Conservation (phyloP, 2,329 filamentous ascomycete genomes). For the Cladosporium phlei region DNA sequence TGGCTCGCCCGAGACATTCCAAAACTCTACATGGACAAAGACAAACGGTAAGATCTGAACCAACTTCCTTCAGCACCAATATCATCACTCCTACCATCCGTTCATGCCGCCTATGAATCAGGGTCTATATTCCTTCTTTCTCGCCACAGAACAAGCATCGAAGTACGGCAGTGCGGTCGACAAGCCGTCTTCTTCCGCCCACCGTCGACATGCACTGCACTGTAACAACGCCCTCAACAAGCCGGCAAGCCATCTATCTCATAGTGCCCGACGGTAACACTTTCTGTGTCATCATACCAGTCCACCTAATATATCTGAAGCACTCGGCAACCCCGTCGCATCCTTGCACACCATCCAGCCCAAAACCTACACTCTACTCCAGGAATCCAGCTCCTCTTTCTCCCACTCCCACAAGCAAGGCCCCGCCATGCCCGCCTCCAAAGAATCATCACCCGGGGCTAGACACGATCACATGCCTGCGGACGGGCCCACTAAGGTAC, state of each 20-base stretch:
- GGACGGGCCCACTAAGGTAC: background rate
- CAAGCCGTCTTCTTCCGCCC: no score
- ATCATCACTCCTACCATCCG: constrained; percentile 6
- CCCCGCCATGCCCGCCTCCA: background rate
- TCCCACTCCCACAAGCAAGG: background rate
- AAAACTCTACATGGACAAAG: no score
- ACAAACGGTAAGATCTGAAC: background rate
- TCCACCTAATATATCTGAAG: constrained; percentile 7
- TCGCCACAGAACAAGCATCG: constrained; percentile 1
- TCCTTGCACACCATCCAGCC: background rate
- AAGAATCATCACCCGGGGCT: constrained; percentile 1
- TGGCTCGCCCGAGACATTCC: constrained; percentile 13
- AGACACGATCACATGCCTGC: constrained; percentile 5
- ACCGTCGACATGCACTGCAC: no score
- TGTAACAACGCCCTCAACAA: no score
- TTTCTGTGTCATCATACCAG: background rate
- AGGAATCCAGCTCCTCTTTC: background rate
- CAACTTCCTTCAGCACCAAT: background rate
- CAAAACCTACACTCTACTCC: background rate
- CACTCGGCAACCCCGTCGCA: constrained; percentile 6
- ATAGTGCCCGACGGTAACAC: background rate
- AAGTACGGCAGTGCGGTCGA: background rate
- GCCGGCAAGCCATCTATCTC: no score
- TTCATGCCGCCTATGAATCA: background rate
- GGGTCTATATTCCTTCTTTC: background rate